A percentile compares a stretch with the other conserved stretches of the same genome.
These are phyloP conservation scores for Amaranthus hypochondriacus DNA, from an alignment of 148 eudicot species.

Conservation along the genomic window DNA sequence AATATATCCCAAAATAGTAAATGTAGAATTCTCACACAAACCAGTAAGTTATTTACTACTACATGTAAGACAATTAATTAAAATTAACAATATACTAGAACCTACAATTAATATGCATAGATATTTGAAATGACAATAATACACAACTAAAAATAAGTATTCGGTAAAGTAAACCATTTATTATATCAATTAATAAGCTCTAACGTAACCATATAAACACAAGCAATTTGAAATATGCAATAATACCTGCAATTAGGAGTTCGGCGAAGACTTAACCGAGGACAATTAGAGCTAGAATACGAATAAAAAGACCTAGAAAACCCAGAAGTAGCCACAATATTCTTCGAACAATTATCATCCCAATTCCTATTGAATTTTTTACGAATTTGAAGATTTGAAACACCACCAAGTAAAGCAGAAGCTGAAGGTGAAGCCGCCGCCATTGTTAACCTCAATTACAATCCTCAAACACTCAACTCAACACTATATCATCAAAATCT, in stretches of 20 bases:
- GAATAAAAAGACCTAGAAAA: slow-evolving; percentile 2
- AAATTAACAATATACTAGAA: too few relatives aligned
- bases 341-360: not conserved
- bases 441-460: slow-evolving; percentile 6
- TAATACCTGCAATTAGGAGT: slow-evolving; percentile 18
- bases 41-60: too few relatives aligned
- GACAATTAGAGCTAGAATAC: not conserved
- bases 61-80: too few relatives aligned
- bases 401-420: slow-evolving; percentile 18
- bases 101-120: too few relatives aligned
- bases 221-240: not conserved
- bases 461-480: slow-evolving; percentile 1
- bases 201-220: too few relatives aligned
- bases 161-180: too few relatives aligned
- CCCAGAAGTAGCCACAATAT: slow-evolving; percentile 5
- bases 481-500: slow-evolving; percentile 14
- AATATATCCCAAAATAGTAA: too few relatives aligned
- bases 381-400: slow-evolving; percentile 18
- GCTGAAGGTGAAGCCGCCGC: slow-evolving; percentile 16
- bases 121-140: too few relatives aligned
- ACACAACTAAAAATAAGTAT: too few relatives aligned
- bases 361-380: slow-evolving; percentile 8
- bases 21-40: too few relatives aligned
- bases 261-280: slow-evolving; percentile 14
- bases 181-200: too few relatives aligned